Conservation (phyloP, 1,284 basidiomycete species). For the Rhodotorula glutinis region DNA sequence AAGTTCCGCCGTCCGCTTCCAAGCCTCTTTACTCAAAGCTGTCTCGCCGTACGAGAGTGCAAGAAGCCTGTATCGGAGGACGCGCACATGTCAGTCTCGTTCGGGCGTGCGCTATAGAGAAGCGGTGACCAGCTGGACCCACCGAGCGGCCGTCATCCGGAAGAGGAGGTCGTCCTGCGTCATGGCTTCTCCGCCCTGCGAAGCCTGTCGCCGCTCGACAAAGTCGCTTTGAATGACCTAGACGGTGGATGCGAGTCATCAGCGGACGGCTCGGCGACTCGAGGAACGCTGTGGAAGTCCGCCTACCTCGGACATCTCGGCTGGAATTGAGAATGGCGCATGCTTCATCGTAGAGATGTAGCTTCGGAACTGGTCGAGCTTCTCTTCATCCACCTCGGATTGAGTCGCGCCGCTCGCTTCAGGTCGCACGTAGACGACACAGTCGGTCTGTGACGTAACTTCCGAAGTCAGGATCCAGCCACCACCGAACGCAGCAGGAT, state of each 20-base stretch:
- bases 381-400: neutral
- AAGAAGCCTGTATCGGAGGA: constrained; percentile 47
- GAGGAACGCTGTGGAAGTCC: neutral
- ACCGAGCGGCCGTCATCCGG: constrained; percentile 42
- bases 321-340: constrained; percentile 32
- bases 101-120: too few relatives aligned
- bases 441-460: constrained; percentile 30
- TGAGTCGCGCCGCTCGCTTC: neutral
- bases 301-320: constrained; percentile 37
- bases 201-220: constrained; percentile 58
- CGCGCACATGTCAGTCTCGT: too few relatives aligned
- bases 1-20: constrained; percentile 45
- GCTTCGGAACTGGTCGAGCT: constrained; percentile 37
- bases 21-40: constrained; percentile 50
- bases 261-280: constrained; percentile 28
- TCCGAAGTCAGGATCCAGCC: constrained; percentile 10
- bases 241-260: constrained; percentile 52
- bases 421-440: constrained; percentile 41
- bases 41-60: constrained; percentile 49
- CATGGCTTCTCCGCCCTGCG: constrained; percentile 33
- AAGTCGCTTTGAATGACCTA: constrained; percentile 73
- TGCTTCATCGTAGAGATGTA: constrained; percentile 28
- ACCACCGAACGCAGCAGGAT: too few relatives aligned
- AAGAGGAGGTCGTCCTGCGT: constrained; percentile 44
- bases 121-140: neutral